These are phyloP conservation scores for Exophiala mesophila DNA, from an alignment of 2,329 filamentous ascomycete genomes.

Conservation along the genomic window DNA sequence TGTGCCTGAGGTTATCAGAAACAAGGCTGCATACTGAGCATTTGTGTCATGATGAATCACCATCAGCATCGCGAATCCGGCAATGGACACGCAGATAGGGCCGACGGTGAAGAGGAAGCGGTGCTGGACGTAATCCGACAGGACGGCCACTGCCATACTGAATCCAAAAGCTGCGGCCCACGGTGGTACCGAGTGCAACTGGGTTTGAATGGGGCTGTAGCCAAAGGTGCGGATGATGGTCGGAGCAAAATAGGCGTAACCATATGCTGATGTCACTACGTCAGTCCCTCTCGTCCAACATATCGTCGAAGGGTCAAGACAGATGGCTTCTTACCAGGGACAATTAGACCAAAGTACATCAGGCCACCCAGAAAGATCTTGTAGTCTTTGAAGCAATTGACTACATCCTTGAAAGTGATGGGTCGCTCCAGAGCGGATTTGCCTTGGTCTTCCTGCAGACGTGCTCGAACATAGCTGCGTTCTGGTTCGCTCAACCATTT, in stretches of 20 bases:
- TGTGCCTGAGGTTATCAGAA: constrained; percentile 26
- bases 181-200: constrained; percentile 50
- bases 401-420: constrained; percentile 56
- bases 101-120: constrained; percentile 31
- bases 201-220: constrained; percentile 50
- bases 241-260: constrained; percentile 71
- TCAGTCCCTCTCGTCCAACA: background rate
- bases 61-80: constrained; percentile 31
- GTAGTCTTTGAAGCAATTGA: constrained; percentile 64
- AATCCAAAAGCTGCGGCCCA: constrained; percentile 33
- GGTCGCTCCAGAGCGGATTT: constrained; percentile 58
- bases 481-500: constrained; percentile 71
- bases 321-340: constrained; percentile 53
- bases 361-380: constrained; percentile 69
- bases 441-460: constrained; percentile 65
- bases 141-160: constrained; percentile 29
- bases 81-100: constrained; percentile 29
- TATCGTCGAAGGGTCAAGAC: too few relatives aligned
- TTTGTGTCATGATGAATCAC: constrained; percentile 25
- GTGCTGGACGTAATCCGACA: constrained; percentile 29
- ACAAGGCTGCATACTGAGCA: constrained; percentile 29
- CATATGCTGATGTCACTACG: constrained; percentile 19
- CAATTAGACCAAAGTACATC: constrained; percentile 77
- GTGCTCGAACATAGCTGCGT: constrained; percentile 59
- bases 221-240: constrained; percentile 65